A percentile compares a stretch with the other conserved stretches of the same genome.
Conservation (phyloP, 1,284 basidiomycete genomes). For the Lentinula novae-zelandiae region DNA sequence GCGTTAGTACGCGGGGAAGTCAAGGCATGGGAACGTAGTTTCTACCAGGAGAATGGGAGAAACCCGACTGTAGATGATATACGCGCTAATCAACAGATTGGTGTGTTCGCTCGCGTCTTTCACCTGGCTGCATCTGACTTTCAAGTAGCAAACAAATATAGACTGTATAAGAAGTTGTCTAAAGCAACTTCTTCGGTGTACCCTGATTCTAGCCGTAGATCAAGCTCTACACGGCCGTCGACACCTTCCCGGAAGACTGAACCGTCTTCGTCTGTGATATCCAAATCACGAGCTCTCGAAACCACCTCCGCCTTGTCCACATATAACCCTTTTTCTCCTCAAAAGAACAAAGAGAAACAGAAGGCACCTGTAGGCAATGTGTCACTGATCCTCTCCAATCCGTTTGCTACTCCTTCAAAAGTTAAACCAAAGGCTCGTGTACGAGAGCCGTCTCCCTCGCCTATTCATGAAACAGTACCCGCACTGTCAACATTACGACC, state of each 20-base stretch:
- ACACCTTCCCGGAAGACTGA: constrained; percentile 29
- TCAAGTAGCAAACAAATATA: constrained; percentile 73
- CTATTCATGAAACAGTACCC: constrained; percentile 22
- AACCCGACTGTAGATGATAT: constrained; percentile 79
- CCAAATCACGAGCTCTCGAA: constrained; percentile 46
- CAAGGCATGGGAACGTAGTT: constrained; percentile 80
- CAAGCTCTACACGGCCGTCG: constrained; percentile 16
- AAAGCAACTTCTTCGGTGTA: constrained; percentile 36
- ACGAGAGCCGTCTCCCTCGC: constrained; percentile 33
- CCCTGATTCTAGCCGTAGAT: not conserved
- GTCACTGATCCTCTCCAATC: constrained; percentile 31
- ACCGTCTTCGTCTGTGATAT: constrained; percentile 33
- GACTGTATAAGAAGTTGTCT: constrained; percentile 73
- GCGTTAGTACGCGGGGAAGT: constrained; percentile 62
- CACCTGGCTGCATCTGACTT: constrained; percentile 20
- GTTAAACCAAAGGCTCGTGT: constrained; percentile 27
- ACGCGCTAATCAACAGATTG: constrained; percentile 62
- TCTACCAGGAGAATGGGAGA: constrained; percentile 56
- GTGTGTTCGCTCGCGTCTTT: constrained; percentile 40
- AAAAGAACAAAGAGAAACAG: constrained; percentile 50
- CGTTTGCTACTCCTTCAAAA: constrained; percentile 54
- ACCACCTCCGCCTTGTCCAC: constrained; percentile 45
- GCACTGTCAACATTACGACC: constrained; percentile 14
- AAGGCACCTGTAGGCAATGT: constrained; percentile 16
- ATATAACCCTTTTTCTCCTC: constrained; percentile 76